phyloP scores from a whole-genome alignment of 148 eudicot genomes.

The Vaccinium corymbosum region DNA sequence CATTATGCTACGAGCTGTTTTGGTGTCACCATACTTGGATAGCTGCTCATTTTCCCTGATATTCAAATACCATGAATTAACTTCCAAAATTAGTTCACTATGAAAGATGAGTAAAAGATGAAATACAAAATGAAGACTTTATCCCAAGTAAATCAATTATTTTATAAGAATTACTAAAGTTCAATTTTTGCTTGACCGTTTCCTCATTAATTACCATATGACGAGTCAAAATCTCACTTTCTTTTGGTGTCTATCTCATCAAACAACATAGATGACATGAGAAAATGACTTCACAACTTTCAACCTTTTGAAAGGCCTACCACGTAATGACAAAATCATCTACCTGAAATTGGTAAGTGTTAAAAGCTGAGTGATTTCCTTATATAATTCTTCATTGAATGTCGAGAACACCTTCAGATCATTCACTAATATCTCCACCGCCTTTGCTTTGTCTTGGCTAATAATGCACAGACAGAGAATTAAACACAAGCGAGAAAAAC shows the following conservation, averaged over 20 bases:
- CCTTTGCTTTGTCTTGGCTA: slow-evolving; percentile 82
- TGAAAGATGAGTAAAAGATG: not conserved
- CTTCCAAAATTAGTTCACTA: not conserved
- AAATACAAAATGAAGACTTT: not conserved
- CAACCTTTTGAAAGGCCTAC: not conserved
- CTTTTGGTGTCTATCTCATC: not conserved
- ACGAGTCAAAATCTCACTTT: slow-evolving; percentile 9
- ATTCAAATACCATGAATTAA: slow-evolving; percentile 14
- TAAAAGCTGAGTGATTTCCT: slow-evolving; percentile 71
- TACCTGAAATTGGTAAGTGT: slow-evolving; percentile 85
- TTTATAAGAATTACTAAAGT: not conserved
- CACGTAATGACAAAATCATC: not conserved
- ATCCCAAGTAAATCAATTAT: not conserved
- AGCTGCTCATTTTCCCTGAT: slow-evolving; percentile 89
- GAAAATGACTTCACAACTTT: slow-evolving; percentile 5
- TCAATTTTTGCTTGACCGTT: not conserved
- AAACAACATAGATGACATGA: not conserved
- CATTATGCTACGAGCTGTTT: slow-evolving; percentile 80
- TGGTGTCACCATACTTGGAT: slow-evolving; percentile 79
- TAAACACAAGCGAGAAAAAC: not conserved
- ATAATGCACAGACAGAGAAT: slow-evolving; percentile 17
- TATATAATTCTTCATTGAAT: slow-evolving; percentile 69
- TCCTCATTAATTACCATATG: not conserved
- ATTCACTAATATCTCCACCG: slow-evolving; percentile 69
- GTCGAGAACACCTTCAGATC: slow-evolving; percentile 91